Evolutionary conservation across 768 basidiomycete species (phyloP).

Genomic region (Fomitopsis serialis): DNA sequence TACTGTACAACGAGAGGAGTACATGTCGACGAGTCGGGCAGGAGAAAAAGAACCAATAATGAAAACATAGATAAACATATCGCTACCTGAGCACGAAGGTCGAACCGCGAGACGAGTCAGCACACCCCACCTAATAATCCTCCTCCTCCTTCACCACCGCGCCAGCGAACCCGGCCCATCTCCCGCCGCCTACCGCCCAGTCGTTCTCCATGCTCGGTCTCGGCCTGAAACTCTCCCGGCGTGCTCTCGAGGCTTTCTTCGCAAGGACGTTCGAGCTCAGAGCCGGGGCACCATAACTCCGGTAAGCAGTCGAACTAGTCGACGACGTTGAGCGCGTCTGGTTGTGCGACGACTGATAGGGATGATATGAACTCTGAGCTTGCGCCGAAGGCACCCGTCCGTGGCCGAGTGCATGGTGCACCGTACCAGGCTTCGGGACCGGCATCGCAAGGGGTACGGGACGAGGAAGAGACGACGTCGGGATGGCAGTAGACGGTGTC

Average conservation of each 20-base stretch:
- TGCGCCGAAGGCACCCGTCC: slow-evolving; percentile 36
- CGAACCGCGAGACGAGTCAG: background rate
- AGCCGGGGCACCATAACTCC: slow-evolving; percentile 11
- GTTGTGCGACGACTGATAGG: slow-evolving; percentile 10
- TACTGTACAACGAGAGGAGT: background rate
- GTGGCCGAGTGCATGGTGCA: slow-evolving; percentile 52
- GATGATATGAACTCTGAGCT: slow-evolving; percentile 20
- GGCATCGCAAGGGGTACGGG: slow-evolving; percentile 42
- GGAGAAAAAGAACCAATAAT: background rate
- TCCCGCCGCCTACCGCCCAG: slow-evolving; percentile 6
- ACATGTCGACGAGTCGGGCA: background rate
- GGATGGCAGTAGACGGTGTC: slow-evolving; percentile 30
- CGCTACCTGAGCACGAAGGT: background rate
- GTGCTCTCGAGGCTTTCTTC: slow-evolving; percentile 47
- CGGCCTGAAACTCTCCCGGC: slow-evolving; percentile 80
- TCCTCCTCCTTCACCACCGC: slow-evolving; percentile 26
- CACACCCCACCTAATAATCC: slow-evolving; percentile 15
- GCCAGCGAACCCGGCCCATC: slow-evolving; percentile 25
- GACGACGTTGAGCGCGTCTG: slow-evolving; percentile 14
- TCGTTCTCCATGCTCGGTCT: slow-evolving; percentile 62
- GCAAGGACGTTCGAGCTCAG: slow-evolving; percentile 22
- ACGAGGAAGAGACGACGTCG: slow-evolving; percentile 30
- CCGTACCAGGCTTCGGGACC: slow-evolving; percentile 43
- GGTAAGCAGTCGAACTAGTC: slow-evolving; percentile 11
- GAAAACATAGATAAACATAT: background rate